phyloP scores from a whole-genome alignment of 1,284 basidiomycete genomes.

The Agroathelia rolfsii region DNA sequence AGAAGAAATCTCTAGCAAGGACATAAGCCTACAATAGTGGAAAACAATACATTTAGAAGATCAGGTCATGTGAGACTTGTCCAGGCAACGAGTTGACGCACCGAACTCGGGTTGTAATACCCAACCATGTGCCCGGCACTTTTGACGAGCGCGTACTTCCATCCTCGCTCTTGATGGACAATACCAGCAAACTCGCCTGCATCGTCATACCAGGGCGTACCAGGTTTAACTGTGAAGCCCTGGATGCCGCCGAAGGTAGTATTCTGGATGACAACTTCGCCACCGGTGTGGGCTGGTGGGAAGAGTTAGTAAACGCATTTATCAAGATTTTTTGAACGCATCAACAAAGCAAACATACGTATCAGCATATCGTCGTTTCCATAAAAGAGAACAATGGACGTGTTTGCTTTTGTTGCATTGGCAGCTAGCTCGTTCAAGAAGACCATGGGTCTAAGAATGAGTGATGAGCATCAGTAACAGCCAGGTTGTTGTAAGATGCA shows the following conservation, averaged over 20 bases:
- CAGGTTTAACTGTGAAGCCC: conserved; percentile 57
- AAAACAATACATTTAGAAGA: conserved; percentile 3
- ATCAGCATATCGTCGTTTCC: conserved; percentile 62
- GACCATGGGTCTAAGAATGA: conserved; percentile 55
- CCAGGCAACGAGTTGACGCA: conserved; percentile 20
- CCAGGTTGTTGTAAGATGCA: conserved; percentile 2
- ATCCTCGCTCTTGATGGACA: conserved; percentile 61
- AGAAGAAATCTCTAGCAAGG: conserved; percentile 49
- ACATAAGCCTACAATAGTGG: conserved; percentile 34
- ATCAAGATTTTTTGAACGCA: conserved; percentile 6
- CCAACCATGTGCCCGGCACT: conserved; percentile 52
- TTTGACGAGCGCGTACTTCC: conserved; percentile 52
- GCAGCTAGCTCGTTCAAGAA: conserved; percentile 57
- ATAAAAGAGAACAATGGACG: conserved; percentile 50
- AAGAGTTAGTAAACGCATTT: conserved; percentile 4
- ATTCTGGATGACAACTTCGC: conserved; percentile 69
- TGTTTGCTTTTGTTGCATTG: conserved; percentile 39
- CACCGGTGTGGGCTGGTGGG: too few relatives aligned
- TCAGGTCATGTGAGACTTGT: not conserved
- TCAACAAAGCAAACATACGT: conserved; percentile 10
- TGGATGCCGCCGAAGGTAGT: conserved; percentile 67
- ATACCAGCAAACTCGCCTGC: conserved; percentile 51
- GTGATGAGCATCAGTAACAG: conserved; percentile 10
- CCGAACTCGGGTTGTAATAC: conserved; percentile 36
- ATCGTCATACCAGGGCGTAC: conserved; percentile 56